Conservation (phyloP, 139 green algal genomes). For the Pleodorina starrii region DNA sequence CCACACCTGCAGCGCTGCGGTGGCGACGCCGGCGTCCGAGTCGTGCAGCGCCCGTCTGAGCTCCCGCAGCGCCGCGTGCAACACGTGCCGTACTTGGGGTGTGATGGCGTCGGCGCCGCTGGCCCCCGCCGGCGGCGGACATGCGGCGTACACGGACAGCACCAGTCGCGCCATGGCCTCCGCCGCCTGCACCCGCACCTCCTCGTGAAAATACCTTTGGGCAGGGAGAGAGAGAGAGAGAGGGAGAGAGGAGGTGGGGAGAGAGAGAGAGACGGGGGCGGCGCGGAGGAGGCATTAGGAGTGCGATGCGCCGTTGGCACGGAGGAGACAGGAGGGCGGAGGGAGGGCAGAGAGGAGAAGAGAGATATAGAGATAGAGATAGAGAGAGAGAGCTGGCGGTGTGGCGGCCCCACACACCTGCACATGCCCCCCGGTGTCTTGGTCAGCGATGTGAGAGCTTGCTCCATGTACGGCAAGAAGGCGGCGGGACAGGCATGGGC, state of each 20-base stretch:
- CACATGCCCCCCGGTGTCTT: constrained; percentile 46
- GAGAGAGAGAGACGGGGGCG: too few relatives aligned
- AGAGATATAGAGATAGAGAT: too few relatives aligned
- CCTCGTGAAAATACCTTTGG: constrained; percentile 78
- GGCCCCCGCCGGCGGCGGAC: constrained; percentile 2
- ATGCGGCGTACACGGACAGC: constrained; percentile 40
- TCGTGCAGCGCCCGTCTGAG: constrained; percentile 32
- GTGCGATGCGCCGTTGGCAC: too few relatives aligned
- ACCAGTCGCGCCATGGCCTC: constrained; percentile 56
- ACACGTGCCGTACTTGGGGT: constrained; percentile 53
- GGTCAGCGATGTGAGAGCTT: constrained; percentile 57
- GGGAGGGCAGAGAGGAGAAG: too few relatives aligned
- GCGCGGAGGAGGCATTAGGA: too few relatives aligned
- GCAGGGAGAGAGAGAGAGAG: too few relatives aligned
- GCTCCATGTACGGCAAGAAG: constrained; percentile 72
- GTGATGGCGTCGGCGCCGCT: not conserved
- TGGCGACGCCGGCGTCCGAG: constrained; percentile 32
- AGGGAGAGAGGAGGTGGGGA: too few relatives aligned
- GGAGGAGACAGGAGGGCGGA: too few relatives aligned
- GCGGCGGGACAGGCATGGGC: constrained; percentile 59
- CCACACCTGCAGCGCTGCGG: constrained; percentile 39
- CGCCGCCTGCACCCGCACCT: constrained; percentile 64
- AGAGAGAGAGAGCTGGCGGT: too few relatives aligned
- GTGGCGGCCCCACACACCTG: too few relatives aligned
- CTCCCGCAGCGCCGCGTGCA: constrained; percentile 39